These are phyloP conservation scores for Sesbania bispinosa DNA, from an alignment of 306 rosid genomes.

Conservation along the genomic window DNA sequence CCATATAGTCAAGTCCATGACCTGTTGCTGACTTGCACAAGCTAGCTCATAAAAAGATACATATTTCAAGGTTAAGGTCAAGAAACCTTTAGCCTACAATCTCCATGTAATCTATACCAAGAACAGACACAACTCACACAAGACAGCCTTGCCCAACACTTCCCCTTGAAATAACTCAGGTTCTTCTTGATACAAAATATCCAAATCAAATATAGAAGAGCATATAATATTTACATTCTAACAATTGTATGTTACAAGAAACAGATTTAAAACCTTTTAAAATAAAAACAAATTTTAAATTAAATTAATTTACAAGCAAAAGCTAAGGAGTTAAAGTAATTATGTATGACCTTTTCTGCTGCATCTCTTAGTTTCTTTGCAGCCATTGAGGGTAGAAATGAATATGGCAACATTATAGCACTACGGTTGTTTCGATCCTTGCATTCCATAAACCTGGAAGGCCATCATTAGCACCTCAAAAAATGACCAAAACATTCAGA, in stretches of 20 bases:
- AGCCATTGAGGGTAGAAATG: constrained; percentile 83
- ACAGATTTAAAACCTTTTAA: not conserved
- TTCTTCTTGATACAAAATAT: not conserved
- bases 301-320: not conserved
- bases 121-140: not conserved
- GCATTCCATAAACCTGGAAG: constrained; percentile 95
- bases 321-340: not conserved
- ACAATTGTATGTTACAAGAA: not conserved
- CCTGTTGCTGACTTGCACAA: not conserved
- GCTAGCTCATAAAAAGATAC: not conserved
- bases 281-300: not conserved
- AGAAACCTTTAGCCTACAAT: constrained; percentile 7
- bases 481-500: too few species aligned
- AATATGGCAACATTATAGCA: constrained; percentile 65
- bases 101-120: constrained; percentile 17
- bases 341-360: constrained; percentile 67
- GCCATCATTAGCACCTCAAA: not conserved
- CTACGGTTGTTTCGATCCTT: constrained; percentile 87
- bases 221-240: not conserved
- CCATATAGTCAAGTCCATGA: not conserved
- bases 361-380: constrained; percentile 63
- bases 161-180: constrained; percentile 4
- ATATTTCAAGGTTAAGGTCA: not conserved
- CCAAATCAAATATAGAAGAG: constrained; percentile 9
- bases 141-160: not conserved